Base-by-base conservation (phyloP, 179 eudicot genomes). In the Silene noctiflora region DNA sequence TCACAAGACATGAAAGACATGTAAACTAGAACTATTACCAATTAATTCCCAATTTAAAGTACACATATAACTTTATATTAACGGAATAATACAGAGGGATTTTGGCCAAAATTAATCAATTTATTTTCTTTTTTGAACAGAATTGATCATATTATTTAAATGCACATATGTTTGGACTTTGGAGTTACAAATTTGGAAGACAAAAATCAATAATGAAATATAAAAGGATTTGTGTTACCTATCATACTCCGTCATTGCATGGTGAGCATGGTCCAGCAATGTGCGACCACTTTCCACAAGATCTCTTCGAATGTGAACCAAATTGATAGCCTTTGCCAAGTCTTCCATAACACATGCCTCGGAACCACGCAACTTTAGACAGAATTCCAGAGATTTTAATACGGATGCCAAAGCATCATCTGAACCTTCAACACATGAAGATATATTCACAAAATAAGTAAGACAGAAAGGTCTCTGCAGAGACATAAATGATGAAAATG, bases 261-360 rank as follows among this genome's bases (percentile, higher is more conserved):
- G 88, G 76, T 87, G 88, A 76, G 97, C 99, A 85, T 93, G 99
- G 80, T 88, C 87, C 74, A 95, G 79, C 85, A 95, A 86, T 67
- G 93, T 84, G 86, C 91, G 99, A 29, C 99, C 97, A 84, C 99
- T 95, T 81, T 95, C 97, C 79, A 93, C 99, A 78, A 93, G 95
- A 87, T 91, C 89, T 83, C 87, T 83, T 67, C 99, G 87, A 68
- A 88, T 82, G 82, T 93, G 99, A 75, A 95, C 97, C 89, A 91
- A 83, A 80, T 88, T 85, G 76, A 95, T 91, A 82, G 99, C 97
- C 81, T 93, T 93, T 31, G 91, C 92, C 82, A 93, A 86, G 82
- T 93, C 99, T 86, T 95, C 99, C 85, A 95, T 79, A 68, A 95
- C 93, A 69, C 91, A 87, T 77, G 95, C 97, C 83, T 95, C 97